Evolutionary conservation across 2,329 filamentous ascomycete genomes (phyloP).

Genomic region (Cordyceps militaris): DNA sequence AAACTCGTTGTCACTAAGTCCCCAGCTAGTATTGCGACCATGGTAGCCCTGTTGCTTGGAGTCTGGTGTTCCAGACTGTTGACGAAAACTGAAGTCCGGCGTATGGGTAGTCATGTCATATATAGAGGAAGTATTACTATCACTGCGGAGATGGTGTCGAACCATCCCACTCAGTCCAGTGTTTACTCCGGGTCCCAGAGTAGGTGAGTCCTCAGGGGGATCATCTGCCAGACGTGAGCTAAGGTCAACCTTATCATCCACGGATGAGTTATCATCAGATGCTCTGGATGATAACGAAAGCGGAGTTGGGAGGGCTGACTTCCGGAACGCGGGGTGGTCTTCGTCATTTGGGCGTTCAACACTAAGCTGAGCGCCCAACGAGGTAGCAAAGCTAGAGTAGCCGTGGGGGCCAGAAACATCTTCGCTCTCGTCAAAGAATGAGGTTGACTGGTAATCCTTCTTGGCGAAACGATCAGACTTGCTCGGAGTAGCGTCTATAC

Average conservation of each 20-base stretch:
- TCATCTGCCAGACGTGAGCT: constrained; percentile 11
- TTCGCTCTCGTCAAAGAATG: constrained; percentile 41
- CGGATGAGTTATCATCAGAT: constrained; percentile 25
- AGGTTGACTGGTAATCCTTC: constrained; percentile 28
- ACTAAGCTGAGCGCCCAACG: constrained; percentile 19
- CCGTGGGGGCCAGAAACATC: constrained; percentile 21
- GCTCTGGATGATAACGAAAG: constrained; percentile 27
- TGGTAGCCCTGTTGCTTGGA: constrained; percentile 26
- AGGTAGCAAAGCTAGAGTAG: constrained; percentile 11
- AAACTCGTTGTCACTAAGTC: constrained; percentile 19
- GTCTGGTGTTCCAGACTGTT: constrained; percentile 21
- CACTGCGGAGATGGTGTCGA: constrained; percentile 72
- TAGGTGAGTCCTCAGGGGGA: constrained; percentile 62
- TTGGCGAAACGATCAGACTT: constrained; percentile 22
- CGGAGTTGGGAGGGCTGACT: constrained; percentile 37
- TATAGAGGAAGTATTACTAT: constrained; percentile 76
- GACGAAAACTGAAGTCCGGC: constrained; percentile 20
- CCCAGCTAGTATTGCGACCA: constrained; percentile 13
- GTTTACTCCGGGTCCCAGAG: constrained; percentile 60
- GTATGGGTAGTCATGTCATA: constrained; percentile 47
- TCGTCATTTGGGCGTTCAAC: constrained; percentile 44
- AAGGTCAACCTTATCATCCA: constrained; percentile 18
- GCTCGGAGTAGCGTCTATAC: constrained; percentile 22
- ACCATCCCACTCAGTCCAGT: constrained; percentile 72
- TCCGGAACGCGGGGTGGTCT: constrained; percentile 49